Evolutionary conservation across 257 asterid species (phyloP).

Genomic region (Voacanga thouarsii): DNA sequence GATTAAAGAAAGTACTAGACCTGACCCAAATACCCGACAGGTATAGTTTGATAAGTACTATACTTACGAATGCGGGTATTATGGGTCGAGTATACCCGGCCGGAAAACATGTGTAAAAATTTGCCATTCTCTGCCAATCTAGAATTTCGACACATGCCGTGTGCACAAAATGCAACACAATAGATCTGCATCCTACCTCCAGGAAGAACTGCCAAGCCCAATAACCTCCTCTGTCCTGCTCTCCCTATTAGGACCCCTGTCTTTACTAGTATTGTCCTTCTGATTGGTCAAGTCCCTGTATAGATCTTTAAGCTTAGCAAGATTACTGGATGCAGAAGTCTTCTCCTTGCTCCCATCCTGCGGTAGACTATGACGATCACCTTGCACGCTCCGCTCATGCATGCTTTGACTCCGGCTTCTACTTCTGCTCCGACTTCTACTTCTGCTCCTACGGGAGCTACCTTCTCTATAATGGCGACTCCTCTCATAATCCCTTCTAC

Average conservation of each 20-base stretch:
- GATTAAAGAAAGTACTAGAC: no score
- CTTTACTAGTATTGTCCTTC: constrained; percentile 52
- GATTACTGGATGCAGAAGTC: constrained; percentile 65
- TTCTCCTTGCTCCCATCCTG: constrained; percentile 47
- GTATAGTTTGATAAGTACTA: no score
- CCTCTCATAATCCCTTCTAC: constrained; percentile 66
- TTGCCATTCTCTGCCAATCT: no score
- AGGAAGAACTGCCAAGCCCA: constrained; percentile 82
- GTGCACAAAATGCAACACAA: not conserved
- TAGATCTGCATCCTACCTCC: constrained; percentile 51
- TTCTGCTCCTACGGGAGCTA: constrained; percentile 55
- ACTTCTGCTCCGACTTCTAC: constrained; percentile 59
- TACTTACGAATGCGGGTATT: no score
- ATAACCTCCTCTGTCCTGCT: constrained; percentile 87
- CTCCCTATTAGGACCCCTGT: constrained; percentile 39
- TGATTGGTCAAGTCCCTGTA: constrained; percentile 67
- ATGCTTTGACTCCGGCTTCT: constrained; percentile 51
- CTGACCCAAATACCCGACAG: no score
- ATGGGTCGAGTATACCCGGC: no score
- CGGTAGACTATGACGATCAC: constrained; percentile 46
- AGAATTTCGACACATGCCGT: not conserved
- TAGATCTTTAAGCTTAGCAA: constrained; percentile 85
- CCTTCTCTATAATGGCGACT: constrained; percentile 44
- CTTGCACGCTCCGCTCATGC: constrained; percentile 37
- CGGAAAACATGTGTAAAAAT: no score